Evolutionary conservation across 805 yeast species (phyloP).

Genomic region (Zygosaccharomyces lentus): DNA sequence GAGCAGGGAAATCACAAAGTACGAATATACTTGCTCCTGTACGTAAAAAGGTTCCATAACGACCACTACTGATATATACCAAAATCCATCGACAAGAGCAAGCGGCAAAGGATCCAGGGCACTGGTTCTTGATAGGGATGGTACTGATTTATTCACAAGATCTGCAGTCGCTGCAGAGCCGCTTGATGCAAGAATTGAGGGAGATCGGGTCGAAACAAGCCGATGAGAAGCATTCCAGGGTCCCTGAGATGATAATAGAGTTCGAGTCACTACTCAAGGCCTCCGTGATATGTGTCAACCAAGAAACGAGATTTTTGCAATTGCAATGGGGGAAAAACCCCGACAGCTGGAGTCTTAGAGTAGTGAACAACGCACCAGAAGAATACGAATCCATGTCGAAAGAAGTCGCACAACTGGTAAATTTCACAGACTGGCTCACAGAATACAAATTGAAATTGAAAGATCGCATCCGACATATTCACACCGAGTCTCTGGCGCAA

Average conservation of each 20-base stretch:
- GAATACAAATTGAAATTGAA: constrained; percentile 15
- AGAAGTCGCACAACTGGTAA: constrained; percentile 9
- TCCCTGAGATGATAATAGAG: constrained; percentile 12
- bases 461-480: constrained; percentile 2
- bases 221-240: constrained; percentile 1
- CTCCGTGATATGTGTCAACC: constrained; percentile 16
- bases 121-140: neutral
- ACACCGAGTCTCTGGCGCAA: constrained; percentile 7
- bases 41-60: neutral
- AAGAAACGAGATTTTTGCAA: constrained; percentile 13
- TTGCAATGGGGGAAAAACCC: constrained; percentile 17
- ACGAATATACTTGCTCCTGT: neutral
- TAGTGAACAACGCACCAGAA: constrained; percentile 1
- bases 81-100: neutral
- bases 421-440: constrained; percentile 22
- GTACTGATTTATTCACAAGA: constrained; percentile 3
- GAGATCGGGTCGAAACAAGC: neutral
- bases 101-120: neutral
- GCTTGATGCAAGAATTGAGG: constrained; percentile 2
- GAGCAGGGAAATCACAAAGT: neutral
- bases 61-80: neutral
- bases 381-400: neutral
- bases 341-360: neutral
- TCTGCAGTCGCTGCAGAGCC: constrained; percentile 3
- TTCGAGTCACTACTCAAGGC: constrained; percentile 20